Evolutionary conservation across 2,329 filamentous ascomycete genomes (phyloP).

Genomic region (Botryotinia globosa): DNA sequence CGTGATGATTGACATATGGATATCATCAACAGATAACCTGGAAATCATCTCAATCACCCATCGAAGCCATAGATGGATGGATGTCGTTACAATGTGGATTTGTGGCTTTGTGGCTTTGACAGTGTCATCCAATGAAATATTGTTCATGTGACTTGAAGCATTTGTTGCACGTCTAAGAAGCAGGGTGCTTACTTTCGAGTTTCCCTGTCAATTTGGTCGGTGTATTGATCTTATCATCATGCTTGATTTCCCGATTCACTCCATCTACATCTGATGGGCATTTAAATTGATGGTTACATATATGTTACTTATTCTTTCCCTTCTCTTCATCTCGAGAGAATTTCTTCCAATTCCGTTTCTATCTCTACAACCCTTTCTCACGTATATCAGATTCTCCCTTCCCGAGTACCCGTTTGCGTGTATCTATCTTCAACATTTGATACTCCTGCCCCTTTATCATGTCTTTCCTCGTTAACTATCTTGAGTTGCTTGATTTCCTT

Average conservation of each 20-base stretch:
- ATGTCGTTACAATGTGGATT: neutral
- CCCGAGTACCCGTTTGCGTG: neutral
- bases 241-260: no score
- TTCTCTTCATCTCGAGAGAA: neutral
- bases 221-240: no score
- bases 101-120: no score
- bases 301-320: no score
- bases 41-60: neutral
- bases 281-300: neutral
- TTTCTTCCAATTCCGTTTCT: neutral
- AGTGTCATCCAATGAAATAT: neutral
- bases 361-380: neutral
- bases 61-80: no score
- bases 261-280: no score
- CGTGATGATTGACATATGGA: no score
- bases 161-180: neutral
- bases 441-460: neutral
- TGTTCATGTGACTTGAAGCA: neutral
- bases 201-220: neutral
- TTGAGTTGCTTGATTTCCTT: neutral
- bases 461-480: neutral
- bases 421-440: neutral
- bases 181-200: neutral
- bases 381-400: neutral
- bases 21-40: neutral